Percentiles rank a stretch among this genome's conserved stretches.
Evolutionary conservation across 2,329 filamentous ascomycete species (phyloP).

Genomic region (Daldinia sp.): DNA sequence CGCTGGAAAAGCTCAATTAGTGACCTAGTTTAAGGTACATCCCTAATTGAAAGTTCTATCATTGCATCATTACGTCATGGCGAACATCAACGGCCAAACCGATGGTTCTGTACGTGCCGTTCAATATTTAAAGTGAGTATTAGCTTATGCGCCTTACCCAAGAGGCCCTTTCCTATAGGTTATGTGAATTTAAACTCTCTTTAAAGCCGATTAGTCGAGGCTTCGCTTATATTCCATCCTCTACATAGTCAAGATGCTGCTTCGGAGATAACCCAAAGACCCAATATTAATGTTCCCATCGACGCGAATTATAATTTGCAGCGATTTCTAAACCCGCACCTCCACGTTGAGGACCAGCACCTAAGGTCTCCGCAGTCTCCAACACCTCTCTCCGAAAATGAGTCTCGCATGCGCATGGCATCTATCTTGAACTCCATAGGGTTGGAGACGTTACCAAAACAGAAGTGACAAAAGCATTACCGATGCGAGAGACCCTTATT

Average conservation of each 20-base stretch:
- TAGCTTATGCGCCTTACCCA: background rate
- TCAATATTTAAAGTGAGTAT: conserved; percentile 41
- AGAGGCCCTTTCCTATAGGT: background rate
- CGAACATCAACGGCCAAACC: conserved; percentile 32
- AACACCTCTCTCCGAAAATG: conserved; percentile 41
- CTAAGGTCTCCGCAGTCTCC: conserved; percentile 37
- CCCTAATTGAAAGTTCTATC: background rate
- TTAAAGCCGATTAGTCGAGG: background rate
- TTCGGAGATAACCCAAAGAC: conserved; percentile 26
- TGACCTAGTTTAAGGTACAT: background rate
- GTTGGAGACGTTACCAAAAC: conserved; percentile 9
- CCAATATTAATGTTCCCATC: conserved; percentile 38
- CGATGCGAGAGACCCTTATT: too few relatives aligned
- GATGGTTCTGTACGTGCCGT: conserved; percentile 39
- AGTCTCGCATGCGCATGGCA: conserved; percentile 43
- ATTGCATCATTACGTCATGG: conserved; percentile 39
- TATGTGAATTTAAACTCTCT: background rate
- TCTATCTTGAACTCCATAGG: conserved; percentile 34
- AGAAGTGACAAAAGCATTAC: conserved; percentile 13
- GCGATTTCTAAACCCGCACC: conserved; percentile 41
- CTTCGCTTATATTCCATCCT: background rate
- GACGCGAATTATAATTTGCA: conserved; percentile 42
- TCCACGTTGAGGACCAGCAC: conserved; percentile 39
- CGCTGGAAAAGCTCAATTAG: conserved; percentile 18
- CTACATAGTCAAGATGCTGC: conserved; percentile 30